phyloP scores from a whole-genome alignment of 352 stramenopile genomes.

The Thalassiosira exigua region DNA sequence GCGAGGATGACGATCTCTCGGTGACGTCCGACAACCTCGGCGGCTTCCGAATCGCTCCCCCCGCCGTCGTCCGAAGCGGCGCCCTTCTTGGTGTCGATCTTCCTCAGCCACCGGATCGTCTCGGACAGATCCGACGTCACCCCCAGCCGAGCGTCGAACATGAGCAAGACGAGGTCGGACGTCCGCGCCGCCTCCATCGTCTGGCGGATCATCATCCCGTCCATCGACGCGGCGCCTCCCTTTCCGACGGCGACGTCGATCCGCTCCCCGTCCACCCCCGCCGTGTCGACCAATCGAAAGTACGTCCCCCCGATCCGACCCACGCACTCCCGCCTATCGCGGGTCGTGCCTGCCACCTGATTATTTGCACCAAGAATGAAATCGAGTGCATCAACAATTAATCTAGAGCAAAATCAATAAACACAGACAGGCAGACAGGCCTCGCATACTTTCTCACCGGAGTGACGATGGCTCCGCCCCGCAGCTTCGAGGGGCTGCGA shows the following conservation, averaged over 20 bases:
- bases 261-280: slow-evolving; percentile 81
- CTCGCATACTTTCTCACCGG: no score
- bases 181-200: slow-evolving; percentile 67
- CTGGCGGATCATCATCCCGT: slow-evolving; percentile 78
- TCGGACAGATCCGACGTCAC: slow-evolving; percentile 69
- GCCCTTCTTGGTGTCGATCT: slow-evolving; percentile 36
- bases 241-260: slow-evolving; percentile 58
- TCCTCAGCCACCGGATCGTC: slow-evolving; percentile 76
- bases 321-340: slow-evolving; percentile 76
- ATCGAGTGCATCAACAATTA: no score
- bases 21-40: no score
- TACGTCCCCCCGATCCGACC: slow-evolving; percentile 72
- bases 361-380: no score
- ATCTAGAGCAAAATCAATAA: no score
- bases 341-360: slow-evolving; percentile 78
- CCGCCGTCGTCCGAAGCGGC: no score
- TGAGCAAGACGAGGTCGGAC: slow-evolving; percentile 76
- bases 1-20: slow-evolving; percentile 68
- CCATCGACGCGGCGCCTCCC: slow-evolving; percentile 45
- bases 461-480: slow-evolving; percentile 76
- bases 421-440: no score
- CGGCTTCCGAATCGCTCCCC: no score
- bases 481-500: slow-evolving; percentile 45
- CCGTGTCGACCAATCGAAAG: slow-evolving; percentile 82
- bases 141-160: slow-evolving; percentile 78